phyloP scores from a whole-genome alignment of 169 alveolate genomes.

The Cytauxzoon felis region DNA sequence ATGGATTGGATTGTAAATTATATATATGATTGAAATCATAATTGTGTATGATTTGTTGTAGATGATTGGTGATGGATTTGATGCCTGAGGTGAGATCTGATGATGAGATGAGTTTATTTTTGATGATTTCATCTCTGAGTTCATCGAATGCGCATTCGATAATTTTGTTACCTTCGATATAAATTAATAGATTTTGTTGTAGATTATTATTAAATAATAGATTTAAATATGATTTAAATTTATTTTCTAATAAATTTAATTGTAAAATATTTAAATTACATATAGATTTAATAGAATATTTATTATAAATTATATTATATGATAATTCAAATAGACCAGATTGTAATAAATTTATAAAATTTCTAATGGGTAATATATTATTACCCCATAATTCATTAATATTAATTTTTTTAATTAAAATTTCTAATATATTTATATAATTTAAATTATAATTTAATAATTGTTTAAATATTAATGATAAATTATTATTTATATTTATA shows the following conservation, averaged over 20 bases:
- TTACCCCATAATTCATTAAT: constrained; percentile 39
- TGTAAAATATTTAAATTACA: constrained; percentile 11
- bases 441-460: not conserved
- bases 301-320: constrained; percentile 25
- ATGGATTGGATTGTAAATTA: too few relatives aligned
- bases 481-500: not conserved
- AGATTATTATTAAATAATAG: not conserved
- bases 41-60: constrained; percentile 36
- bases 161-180: constrained; percentile 13
- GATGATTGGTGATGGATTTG: constrained; percentile 20
- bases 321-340: constrained; percentile 39
- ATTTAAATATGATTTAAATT: constrained; percentile 28
- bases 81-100: constrained; percentile 46
- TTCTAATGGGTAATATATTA: constrained; percentile 34
- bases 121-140: constrained; percentile 50
- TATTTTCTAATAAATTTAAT: constrained; percentile 40
- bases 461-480: constrained; percentile 4
- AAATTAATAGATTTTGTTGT: constrained; percentile 9
- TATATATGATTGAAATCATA: too few relatives aligned
- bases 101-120: constrained; percentile 34
- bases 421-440: not conserved
- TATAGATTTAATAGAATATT: constrained; percentile 17
- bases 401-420: constrained; percentile 8
- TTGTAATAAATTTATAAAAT: constrained; percentile 30
- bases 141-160: constrained; percentile 57